Evolutionary conservation across 2,329 filamentous ascomycete species (phyloP), one percentile per base, ranked within the genome.

Genomic region (Juglanconis oblonga): DNA sequence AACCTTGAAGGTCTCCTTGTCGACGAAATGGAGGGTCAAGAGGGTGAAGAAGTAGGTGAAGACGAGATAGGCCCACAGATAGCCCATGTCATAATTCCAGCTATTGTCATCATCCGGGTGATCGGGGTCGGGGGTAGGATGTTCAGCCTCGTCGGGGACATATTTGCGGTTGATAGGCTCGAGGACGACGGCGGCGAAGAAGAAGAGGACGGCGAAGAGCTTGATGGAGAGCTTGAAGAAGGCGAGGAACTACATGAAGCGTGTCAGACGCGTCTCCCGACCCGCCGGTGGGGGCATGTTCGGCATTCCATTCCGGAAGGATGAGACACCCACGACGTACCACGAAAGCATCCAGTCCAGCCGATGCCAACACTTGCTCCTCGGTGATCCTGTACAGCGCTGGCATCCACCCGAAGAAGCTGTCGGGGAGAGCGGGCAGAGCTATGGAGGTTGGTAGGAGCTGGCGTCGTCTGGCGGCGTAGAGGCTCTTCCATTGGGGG

Each of bases 181-280:
- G 65, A 99, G 88, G 4, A 99, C 84, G 14, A 84, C 80, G 40
- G 90, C 79, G 33, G 93, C 89, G 69, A 98, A 92, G 73, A 97
- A 86, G 59, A 95, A 84, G 68, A 96, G 89, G 55, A 90, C 78
- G 14, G 84, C 78, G 54, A 98, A 87, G 67, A 97, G 89, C 64
- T 89, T 91, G 65, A 92, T 90, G 11, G 94, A 89, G 86, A 98
- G 95, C 72, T 93, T 96, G 81, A 97, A 98, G 76, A 99, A 99
- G 14, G 89, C 85, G 13, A 99, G 81, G 71, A 99, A 97, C 84
- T 86, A 68, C 57, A 17, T 61, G 60, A 36, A 29, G 10, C n/a
- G 8, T 31, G 40, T n/a, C 52, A 48, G 24, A 9, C 8, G 40
- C 7, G 40, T 31, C 24, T 3, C 9, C 17, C 6, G 45, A 17